Percentiles rank a stretch among this genome's conserved stretches.
These are phyloP conservation scores for Aspergillus hancockii DNA, from an alignment of 495 filamentous ascomycete species.

Conservation along the genomic window DNA sequence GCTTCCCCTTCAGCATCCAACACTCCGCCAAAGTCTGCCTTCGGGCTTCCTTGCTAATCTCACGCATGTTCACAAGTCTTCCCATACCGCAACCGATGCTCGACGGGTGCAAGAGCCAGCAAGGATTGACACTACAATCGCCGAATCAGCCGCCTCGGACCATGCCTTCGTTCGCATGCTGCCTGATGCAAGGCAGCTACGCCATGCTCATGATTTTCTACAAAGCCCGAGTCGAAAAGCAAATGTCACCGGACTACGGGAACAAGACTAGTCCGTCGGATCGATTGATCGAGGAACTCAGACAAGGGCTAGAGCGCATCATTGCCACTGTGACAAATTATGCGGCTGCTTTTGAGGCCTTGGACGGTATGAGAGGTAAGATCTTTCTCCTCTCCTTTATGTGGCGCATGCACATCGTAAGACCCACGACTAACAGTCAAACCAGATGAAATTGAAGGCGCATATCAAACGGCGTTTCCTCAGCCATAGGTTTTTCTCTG, in stretches of 20 bases:
- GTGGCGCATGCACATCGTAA: not conserved
- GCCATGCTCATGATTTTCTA: conserved; percentile 59
- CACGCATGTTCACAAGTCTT: conserved; percentile 51
- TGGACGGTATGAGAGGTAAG: conserved; percentile 63
- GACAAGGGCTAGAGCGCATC: conserved; percentile 53
- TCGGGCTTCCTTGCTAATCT: conserved; percentile 51
- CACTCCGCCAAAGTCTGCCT: conserved; percentile 58
- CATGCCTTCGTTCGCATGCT: conserved; percentile 63
- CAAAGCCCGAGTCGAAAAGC: conserved; percentile 51
- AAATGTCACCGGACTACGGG: conserved; percentile 40
- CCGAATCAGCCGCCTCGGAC: conserved; percentile 48
- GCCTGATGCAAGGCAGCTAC: conserved; percentile 64
- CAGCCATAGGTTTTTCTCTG: conserved; percentile 17
- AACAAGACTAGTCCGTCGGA: conserved; percentile 39
- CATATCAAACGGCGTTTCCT: conserved; percentile 47
- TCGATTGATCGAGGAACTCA: conserved; percentile 51
- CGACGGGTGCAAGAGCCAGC: conserved; percentile 19
- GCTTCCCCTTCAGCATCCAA: conserved; percentile 53
- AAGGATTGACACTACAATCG: conserved; percentile 24
- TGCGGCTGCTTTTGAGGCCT: conserved; percentile 58
- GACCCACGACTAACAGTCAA: conserved; percentile 13
- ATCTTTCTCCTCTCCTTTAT: conserved; percentile 1
- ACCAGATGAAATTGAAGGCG: conserved; percentile 47
- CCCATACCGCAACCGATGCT: conserved; percentile 48
- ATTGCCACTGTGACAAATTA: conserved; percentile 56